A percentile compares a stretch with the other conserved stretches of the same genome.
Evolutionary conservation across 129 eudicot species (phyloP).

Genomic region (Glebionis coronaria): DNA sequence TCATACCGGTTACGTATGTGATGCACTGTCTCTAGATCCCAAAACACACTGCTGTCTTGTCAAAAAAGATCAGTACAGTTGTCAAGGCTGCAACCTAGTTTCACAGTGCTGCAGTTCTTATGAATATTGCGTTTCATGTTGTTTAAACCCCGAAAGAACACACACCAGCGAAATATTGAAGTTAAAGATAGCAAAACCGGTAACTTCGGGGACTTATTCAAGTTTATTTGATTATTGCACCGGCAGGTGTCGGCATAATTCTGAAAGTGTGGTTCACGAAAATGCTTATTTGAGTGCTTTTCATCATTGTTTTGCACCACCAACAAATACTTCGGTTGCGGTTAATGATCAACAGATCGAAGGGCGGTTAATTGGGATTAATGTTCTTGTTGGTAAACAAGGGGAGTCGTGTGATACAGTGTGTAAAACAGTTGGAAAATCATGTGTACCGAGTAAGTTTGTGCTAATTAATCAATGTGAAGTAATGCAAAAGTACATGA

Average conservation of each 20-base stretch:
- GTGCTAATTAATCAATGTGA: conserved; percentile 74
- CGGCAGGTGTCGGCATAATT: conserved; percentile 96
- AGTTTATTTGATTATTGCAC: conserved; percentile 81
- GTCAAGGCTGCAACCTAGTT: conserved; percentile 85
- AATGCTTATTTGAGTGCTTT: conserved; percentile 86
- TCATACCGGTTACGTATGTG: conserved; percentile 82
- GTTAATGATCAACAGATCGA: conserved; percentile 48
- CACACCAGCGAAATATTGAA: conserved; percentile 49
- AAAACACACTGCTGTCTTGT: conserved; percentile 70
- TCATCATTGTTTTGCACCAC: conserved; percentile 86
- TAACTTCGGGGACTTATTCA: conserved; percentile 75
- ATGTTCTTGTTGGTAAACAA: conserved; percentile 79
- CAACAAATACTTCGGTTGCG: conserved; percentile 65
- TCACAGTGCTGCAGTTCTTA: conserved; percentile 91
- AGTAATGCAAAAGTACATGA: conserved; percentile 79
- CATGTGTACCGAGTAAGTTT: conserved; percentile 89
- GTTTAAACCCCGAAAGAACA: conserved; percentile 69
- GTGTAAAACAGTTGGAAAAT: conserved; percentile 70
- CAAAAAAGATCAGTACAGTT: conserved; percentile 71
- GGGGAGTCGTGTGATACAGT: conserved; percentile 94
- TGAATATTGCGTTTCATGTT: conserved; percentile 94
- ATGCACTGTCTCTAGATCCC: conserved; percentile 78
- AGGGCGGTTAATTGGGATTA: conserved; percentile 65
- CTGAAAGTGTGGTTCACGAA: conserved; percentile 95
- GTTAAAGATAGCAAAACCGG: conserved; percentile 81